phyloP scores from a whole-genome alignment of 2,329 filamentous ascomycete species.

The Malbranchea cinnamomea region DNA sequence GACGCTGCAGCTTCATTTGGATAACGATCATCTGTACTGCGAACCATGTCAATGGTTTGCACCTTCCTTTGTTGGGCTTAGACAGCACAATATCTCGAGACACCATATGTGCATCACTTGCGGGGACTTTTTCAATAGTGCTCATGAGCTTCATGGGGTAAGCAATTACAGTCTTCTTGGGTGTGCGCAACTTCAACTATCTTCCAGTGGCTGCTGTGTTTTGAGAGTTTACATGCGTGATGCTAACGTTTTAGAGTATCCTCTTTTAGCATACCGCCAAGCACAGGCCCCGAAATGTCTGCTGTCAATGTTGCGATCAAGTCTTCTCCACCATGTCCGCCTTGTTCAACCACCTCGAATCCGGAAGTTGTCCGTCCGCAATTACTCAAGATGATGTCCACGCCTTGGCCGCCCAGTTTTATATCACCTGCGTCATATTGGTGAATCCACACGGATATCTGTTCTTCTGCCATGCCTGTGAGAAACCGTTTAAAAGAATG shows the following conservation, averaged over 20 bases:
- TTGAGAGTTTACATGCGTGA: no score
- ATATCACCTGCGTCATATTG: neutral
- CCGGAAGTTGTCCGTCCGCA: conserved; percentile 10
- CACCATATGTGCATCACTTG: conserved; percentile 12
- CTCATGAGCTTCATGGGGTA: conserved; percentile 12
- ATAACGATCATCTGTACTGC: conserved; percentile 11
- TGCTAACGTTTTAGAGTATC: no score
- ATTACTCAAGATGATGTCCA: conserved; percentile 7
- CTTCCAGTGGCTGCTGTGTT: no score
- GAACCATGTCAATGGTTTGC: conserved; percentile 12
- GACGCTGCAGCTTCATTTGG: conserved; percentile 10
- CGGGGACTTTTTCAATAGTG: conserved; percentile 10
- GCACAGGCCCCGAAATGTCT: conserved; percentile 10
- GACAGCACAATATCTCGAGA: conserved; percentile 10
- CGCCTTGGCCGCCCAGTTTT: conserved; percentile 7
- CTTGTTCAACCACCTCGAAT: conserved; percentile 14
- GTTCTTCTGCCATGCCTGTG: conserved; percentile 10
- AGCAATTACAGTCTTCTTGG: no score
- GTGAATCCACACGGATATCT: conserved; percentile 1
- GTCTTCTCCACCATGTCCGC: conserved; percentile 10
- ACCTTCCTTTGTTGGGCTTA: conserved; percentile 9
- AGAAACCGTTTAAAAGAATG: conserved; percentile 8
- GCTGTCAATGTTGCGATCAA: conserved; percentile 11
- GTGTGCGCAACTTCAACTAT: no score
- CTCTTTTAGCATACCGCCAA: conserved; percentile 8